Evolutionary conservation across 2,329 filamentous ascomycete genomes (phyloP), one percentile per base, ranked within the genome.

Genomic region (Exophiala dermatitidis): DNA sequence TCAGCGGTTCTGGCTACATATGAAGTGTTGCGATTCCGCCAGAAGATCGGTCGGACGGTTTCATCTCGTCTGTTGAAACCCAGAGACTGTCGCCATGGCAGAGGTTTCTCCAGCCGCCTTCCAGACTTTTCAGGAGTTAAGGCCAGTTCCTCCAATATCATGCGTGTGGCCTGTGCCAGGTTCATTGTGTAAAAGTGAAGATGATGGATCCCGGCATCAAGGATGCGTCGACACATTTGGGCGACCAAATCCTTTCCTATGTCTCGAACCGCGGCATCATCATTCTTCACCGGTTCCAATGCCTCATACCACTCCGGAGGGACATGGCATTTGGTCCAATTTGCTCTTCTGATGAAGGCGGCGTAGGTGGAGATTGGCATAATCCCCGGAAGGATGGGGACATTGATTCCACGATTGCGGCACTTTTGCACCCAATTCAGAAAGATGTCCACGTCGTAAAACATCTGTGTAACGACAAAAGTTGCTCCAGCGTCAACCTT

Each of bases 181-280:
- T 98, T 98, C 93, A 98, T 98, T 56, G 93, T 98, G 75, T 98
- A 98, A 72, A 98, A 98, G 71, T 98, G 93, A 60, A 98, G 72
- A 68, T 96, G 90, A 59, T 83, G 79, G 61, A 96, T 88, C 38
- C 90, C 93, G 34, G 83, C 84, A 54, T 83, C 81, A 52, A 97
- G 76, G 56, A 98, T 81, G 72, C 85, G 88, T 55, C 85, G 83
- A 70, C 93, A 98, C 82, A 98, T 84, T 42, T 94, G 82, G 26
- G 90, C 88, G 12, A 98, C 85, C 26, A 98, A 77, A 9, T 80
- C 83, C 72, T 90, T 93, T 49, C 93, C 93, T 52, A 95, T 82
- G 61, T 95, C 88, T 68, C 91, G 82, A 32, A 97, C 93, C 46
- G 89, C 88, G 28, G 88, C 83, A 71, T 98, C 93, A 65, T 98